Evolutionary conservation across 2,329 filamentous ascomycete genomes (phyloP), one percentile per base, ranked within the genome.

Genomic region (Basipetospora chlamydospora): DNA sequence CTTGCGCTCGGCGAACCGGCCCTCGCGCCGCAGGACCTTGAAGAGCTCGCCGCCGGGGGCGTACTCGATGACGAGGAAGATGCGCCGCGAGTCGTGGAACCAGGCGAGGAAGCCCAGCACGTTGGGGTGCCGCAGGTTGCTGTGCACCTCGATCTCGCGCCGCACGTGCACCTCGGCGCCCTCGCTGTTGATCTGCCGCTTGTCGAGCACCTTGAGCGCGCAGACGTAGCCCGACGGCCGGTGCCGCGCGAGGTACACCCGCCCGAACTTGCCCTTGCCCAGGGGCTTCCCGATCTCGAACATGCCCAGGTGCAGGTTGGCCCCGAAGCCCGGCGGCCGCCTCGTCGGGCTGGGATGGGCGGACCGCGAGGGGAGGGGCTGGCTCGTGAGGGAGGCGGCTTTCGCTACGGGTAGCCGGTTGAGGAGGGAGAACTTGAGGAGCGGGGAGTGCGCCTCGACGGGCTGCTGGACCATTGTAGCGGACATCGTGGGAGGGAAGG

Each of bases 81-180:
- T 80, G 37, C 84, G 75, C 60, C 88, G 87, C 54, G 73, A 79
- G 58, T 92, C 83, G 58, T 92, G 83, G 63, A 92, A 92, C 57
- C 88, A 82, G 6, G 83, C 83, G 54, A 80, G 88, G 21, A 92
- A 66, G 44, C 81, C 73, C 39, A 90, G 65, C 48, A 90, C 82
- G 57, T 87, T 87, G 37, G 83, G 83, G 53, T 90, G 84, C 28
- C 82, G 74, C 44, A 92, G 67, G 55, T 90, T 86, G 49, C 77
- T 83, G 56, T 90, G 84, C 48, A 90, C 88, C 55, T 90, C 84
- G 41, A 90, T 87, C 56, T 92, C 84, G 50, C 84, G 74, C 18
- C 83, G 74, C 35, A 90, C 78, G 58, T 90, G 84, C 61, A 84
- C 86, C 61, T 90, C 82, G 33, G 88, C 82, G 37, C 62, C 53